These are phyloP conservation scores for Colletotrichum gloeosporioides DNA, from an alignment of 2,329 filamentous ascomycete genomes.

Conservation along the genomic window DNA sequence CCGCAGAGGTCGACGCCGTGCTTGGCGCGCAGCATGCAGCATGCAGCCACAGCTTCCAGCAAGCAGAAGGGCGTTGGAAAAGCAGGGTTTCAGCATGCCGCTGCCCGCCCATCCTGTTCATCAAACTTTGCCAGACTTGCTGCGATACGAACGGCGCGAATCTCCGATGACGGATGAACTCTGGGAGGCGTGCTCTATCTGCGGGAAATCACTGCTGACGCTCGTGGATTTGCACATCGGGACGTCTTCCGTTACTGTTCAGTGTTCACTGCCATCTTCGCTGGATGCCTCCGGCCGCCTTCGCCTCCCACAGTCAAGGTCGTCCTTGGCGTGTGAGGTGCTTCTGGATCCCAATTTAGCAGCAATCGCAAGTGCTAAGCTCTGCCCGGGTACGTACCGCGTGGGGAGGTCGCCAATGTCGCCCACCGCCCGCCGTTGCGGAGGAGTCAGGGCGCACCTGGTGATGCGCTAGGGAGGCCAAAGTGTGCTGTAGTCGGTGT, in stretches of 20 bases:
- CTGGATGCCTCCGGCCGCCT: not conserved
- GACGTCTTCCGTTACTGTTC: not conserved
- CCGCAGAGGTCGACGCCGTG: not conserved
- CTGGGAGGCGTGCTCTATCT: not conserved
- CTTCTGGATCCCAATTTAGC: not conserved
- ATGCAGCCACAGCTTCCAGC: not conserved
- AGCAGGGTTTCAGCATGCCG: constrained; percentile 20
- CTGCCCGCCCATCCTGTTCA: constrained; percentile 12
- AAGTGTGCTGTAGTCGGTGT: not conserved
- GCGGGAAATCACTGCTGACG: not conserved
- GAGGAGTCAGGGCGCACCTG: not conserved
- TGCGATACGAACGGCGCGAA: constrained; percentile 4
- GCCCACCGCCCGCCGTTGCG: not conserved
- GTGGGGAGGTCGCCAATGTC: not conserved
- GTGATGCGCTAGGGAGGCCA: not conserved
- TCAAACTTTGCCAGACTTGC: constrained; percentile 3
- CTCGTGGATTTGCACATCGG: not conserved
- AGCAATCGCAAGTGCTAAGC: not conserved
- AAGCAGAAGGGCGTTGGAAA: not conserved
- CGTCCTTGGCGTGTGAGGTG: not conserved
- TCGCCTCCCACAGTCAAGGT: not conserved
- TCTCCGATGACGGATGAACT: not conserved
- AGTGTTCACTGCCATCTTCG: not conserved
- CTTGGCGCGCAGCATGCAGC: constrained; percentile 11
- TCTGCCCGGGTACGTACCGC: not conserved